Percentiles rank a stretch among this genome's conserved stretches.
phyloP scores from a whole-genome alignment of 2,329 filamentous ascomycete genomes.

The Colletotrichum brevisporum region DNA sequence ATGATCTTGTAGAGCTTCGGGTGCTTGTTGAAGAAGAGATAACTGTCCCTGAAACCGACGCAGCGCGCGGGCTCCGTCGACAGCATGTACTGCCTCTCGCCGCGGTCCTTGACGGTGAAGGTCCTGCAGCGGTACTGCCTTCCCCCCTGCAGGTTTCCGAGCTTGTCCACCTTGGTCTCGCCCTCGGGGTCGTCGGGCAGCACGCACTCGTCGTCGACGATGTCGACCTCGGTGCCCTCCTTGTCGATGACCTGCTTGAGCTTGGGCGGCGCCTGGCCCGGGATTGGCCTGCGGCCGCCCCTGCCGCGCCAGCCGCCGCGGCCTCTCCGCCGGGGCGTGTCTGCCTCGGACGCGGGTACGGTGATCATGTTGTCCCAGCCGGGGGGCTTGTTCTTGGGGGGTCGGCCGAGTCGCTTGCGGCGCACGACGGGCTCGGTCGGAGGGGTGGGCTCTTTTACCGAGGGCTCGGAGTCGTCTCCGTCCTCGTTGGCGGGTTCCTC shows the following conservation, averaged over 20 bases:
- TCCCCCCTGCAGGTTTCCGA: conserved; percentile 84
- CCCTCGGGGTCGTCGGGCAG: conserved; percentile 90
- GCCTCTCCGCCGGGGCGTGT: conserved; percentile 74
- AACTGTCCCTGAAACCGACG: conserved; percentile 97
- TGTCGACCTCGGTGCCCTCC: conserved; percentile 91
- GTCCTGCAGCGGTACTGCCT: conserved; percentile 96
- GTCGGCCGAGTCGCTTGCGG: conserved; percentile 85
- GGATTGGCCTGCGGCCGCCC: conserved; percentile 76
- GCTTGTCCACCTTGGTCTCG: conserved; percentile 93
- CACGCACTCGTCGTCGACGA: conserved; percentile 91
- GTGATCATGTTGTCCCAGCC: conserved; percentile 80
- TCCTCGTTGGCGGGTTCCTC: conserved; percentile 64
- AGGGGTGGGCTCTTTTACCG: conserved; percentile 66
- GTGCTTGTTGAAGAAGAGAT: conserved; percentile 99
- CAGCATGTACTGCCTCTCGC: conserved; percentile 94
- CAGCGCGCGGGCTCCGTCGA: conserved; percentile 97
- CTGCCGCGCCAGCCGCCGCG: conserved; percentile 80
- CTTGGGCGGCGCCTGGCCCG: conserved; percentile 80
- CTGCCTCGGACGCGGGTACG: conserved; percentile 66
- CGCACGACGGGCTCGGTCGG: conserved; percentile 74
- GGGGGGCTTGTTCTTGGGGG: conserved; percentile 86
- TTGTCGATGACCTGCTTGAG: conserved; percentile 91
- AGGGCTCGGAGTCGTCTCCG: conserved; percentile 54
- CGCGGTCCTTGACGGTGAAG: conserved; percentile 89
- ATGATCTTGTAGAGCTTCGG: conserved; percentile 98